These are phyloP conservation scores for Penicillium subrubescens DNA, from an alignment of 495 filamentous ascomycete species.

Conservation along the genomic window DNA sequence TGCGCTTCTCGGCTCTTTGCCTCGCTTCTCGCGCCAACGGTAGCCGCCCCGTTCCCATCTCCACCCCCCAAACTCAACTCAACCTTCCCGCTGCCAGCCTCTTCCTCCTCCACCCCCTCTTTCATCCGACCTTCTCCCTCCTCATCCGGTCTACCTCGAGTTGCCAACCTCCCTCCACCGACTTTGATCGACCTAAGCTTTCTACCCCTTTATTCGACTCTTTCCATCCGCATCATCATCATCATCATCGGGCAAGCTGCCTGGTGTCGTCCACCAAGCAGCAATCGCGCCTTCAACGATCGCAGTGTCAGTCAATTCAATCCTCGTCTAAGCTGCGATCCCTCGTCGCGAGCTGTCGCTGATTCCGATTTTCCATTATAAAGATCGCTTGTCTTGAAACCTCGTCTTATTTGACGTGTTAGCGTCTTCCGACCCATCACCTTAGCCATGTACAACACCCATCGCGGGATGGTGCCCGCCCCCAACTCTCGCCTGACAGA, in stretches of 20 bases:
- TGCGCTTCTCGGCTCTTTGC: slow-evolving; percentile 37
- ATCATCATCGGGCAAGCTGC: slow-evolving; percentile 25
- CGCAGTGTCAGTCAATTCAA: slow-evolving; percentile 18
- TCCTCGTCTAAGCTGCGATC: slow-evolving; percentile 18
- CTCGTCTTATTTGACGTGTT: not conserved
- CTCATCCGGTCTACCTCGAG: not conserved
- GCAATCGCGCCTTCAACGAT: slow-evolving; percentile 24
- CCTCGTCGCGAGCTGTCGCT: slow-evolving; percentile 20
- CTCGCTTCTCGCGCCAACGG: slow-evolving; percentile 45
- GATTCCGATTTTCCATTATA: slow-evolving; percentile 7
- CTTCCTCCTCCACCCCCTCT: slow-evolving; percentile 22
- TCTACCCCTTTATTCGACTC: slow-evolving; percentile 1
- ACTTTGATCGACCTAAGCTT: not conserved
- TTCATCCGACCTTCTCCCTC: slow-evolving; percentile 8
- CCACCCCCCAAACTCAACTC: slow-evolving; percentile 22
- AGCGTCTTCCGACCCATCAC: not conserved
- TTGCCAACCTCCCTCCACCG: not conserved
- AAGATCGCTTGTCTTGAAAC: not conserved
- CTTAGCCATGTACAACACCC: slow-evolving; percentile 79
- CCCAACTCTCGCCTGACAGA: slow-evolving; percentile 82
- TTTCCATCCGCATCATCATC: too few relatives aligned
- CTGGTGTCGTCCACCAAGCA: slow-evolving; percentile 33
- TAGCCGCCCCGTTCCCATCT: slow-evolving; percentile 33
- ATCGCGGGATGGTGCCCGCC: slow-evolving; percentile 77
- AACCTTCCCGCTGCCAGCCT: slow-evolving; percentile 37